Percentiles rank a stretch among this genome's conserved stretches.
phyloP scores from a whole-genome alignment of 306 rosid genomes.

The Vigna hirtella region DNA sequence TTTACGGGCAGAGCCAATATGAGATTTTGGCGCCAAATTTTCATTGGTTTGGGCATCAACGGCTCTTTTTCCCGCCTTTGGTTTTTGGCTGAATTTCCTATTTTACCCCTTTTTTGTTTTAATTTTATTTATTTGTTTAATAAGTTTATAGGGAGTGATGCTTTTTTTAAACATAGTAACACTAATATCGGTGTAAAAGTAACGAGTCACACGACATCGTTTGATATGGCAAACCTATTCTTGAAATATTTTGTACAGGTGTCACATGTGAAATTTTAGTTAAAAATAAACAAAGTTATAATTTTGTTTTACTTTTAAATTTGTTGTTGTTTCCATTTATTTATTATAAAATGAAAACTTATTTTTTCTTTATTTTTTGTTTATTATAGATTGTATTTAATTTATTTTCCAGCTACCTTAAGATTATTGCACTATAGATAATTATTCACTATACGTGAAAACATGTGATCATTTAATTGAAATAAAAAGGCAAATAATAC shows the following conservation, averaged over 20 bases:
- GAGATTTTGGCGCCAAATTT: conserved; percentile 60
- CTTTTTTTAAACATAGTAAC: background rate
- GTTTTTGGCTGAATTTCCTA: background rate
- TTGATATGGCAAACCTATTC: background rate
- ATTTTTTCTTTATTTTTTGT: no score
- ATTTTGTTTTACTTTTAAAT: no score
- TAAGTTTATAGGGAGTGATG: conserved; percentile 59
- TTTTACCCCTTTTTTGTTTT: conserved; percentile 45
- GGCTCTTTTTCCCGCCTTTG: conserved; percentile 96
- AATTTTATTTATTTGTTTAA: background rate
- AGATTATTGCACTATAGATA: no score
- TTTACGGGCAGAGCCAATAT: conserved; percentile 74
- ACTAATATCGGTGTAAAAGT: no score
- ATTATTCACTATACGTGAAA: no score
- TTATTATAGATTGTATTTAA: no score
- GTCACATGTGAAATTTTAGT: background rate
- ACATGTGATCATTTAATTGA: no score
- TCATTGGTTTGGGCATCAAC: conserved; percentile 63
- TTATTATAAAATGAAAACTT: no score
- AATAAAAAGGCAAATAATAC: no score
- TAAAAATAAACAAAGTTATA: no score
- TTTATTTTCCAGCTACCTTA: no score
- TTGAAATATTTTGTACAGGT: background rate
- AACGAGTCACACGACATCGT: conserved; percentile 52
- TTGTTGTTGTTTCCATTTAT: no score